Evolutionary conservation across 768 basidiomycete species (phyloP).

Genomic region (Chalciporus pseudorubinellus): DNA sequence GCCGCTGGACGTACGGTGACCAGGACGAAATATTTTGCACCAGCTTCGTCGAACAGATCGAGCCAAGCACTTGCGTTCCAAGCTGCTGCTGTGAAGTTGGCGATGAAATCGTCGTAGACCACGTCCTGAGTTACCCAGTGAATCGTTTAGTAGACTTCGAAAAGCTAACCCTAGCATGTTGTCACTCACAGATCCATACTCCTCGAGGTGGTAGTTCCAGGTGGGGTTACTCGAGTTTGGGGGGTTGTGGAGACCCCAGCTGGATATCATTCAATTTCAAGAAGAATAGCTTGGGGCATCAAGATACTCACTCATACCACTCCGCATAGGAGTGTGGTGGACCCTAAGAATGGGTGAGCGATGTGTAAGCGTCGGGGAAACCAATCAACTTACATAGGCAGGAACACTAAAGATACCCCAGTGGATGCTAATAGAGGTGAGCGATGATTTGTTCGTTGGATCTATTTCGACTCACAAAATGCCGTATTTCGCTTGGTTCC

Average conservation of each 20-base stretch:
- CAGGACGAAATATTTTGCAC: conserved; percentile 62
- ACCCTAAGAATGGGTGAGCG: conserved; percentile 29
- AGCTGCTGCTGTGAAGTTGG: conserved; percentile 48
- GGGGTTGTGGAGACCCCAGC: conserved; percentile 40
- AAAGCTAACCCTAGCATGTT: background rate
- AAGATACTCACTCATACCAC: conserved; percentile 50
- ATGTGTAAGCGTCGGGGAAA: background rate
- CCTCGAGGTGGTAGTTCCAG: conserved; percentile 49
- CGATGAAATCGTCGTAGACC: conserved; percentile 58
- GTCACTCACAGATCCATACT: conserved; percentile 41
- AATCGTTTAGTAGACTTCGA: background rate
- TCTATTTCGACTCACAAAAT: conserved; percentile 43
- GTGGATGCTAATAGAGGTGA: conserved; percentile 39
- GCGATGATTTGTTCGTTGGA: background rate
- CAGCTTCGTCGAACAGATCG: conserved; percentile 51
- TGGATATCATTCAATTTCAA: conserved; percentile 11
- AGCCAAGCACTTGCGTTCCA: conserved; percentile 57
- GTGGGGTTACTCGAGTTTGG: conserved; percentile 38
- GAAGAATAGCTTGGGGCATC: background rate
- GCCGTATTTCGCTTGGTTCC: conserved; percentile 52
- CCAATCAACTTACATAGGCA: conserved; percentile 34
- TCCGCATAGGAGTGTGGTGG: conserved; percentile 45
- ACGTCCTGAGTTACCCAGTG: conserved; percentile 34
- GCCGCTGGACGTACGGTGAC: conserved; percentile 40
- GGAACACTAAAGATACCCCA: conserved; percentile 50